Conservation (phyloP, 768 basidiomycete genomes). For the Rhizopogon rudus region DNA sequence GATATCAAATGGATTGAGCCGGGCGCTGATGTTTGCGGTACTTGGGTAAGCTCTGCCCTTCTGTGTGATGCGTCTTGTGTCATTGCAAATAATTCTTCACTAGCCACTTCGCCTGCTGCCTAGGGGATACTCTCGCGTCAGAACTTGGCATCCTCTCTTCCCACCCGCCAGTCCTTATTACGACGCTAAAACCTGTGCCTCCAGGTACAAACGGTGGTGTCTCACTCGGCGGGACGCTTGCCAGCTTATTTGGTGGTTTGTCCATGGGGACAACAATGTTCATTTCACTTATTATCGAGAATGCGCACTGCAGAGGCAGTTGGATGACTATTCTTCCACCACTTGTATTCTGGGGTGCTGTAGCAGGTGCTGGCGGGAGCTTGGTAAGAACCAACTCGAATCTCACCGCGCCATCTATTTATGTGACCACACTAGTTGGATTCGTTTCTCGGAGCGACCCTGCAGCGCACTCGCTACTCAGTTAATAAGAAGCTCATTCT, state of each 20-base stretch:
- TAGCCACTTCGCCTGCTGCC: conserved; percentile 85
- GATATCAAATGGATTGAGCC: conserved; percentile 48
- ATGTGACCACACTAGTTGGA: conserved; percentile 51
- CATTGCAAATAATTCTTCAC: conserved; percentile 2
- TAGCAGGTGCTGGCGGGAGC: conserved; percentile 76
- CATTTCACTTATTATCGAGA: conserved; percentile 56
- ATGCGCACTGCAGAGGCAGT: conserved; percentile 41
- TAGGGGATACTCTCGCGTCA: conserved; percentile 90
- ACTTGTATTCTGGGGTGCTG: conserved; percentile 54
- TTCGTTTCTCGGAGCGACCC: conserved; percentile 80
- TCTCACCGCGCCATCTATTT: neutral
- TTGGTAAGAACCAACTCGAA: conserved; percentile 40
- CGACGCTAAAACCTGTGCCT: conserved; percentile 69
- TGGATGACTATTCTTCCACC: conserved; percentile 34
- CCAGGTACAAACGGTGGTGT: conserved; percentile 91
- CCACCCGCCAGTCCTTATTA: conserved; percentile 68
- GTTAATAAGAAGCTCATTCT: conserved; percentile 55
- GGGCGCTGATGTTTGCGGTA: conserved; percentile 55
- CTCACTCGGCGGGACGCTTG: conserved; percentile 67
- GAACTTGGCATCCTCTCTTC: conserved; percentile 86
- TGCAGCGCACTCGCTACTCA: conserved; percentile 79
- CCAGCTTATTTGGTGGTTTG: conserved; percentile 68
- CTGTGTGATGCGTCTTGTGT: neutral
- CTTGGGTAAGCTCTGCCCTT: conserved; percentile 49
- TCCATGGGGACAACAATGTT: conserved; percentile 65